phyloP scores from a whole-genome alignment of 768 basidiomycete species.

The Xerocomus spinulosus region DNA sequence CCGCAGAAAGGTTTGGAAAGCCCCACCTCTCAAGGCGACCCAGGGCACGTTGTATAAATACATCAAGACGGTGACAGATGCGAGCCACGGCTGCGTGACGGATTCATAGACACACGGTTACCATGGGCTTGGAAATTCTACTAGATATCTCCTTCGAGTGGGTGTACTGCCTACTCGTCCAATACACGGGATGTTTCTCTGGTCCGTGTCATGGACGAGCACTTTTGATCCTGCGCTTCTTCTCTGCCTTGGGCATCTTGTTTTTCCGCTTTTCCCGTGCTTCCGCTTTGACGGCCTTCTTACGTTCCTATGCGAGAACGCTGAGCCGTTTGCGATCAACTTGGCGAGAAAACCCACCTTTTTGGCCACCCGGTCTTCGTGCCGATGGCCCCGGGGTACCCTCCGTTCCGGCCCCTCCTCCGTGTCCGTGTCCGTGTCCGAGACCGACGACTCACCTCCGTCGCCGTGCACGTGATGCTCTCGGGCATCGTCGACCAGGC shows the following conservation, averaged over 20 bases:
- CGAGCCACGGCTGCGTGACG: conserved; percentile 89
- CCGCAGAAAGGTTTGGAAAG: conserved; percentile 69
- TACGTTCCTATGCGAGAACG: conserved; percentile 64
- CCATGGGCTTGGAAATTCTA: conserved; percentile 7
- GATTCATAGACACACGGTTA: conserved; percentile 52
- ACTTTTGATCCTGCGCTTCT: conserved; percentile 76
- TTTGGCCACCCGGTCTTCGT: conserved; percentile 89
- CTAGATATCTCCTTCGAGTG: neutral
- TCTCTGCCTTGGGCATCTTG: conserved; percentile 96
- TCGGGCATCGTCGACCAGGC: conserved; percentile 56
- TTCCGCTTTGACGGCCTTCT: conserved; percentile 83
- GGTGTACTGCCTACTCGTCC: too few species aligned
- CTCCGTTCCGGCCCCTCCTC: conserved; percentile 43
- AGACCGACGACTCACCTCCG: conserved; percentile 18
- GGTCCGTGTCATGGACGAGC: conserved; percentile 20
- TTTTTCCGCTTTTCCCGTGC: conserved; percentile 82
- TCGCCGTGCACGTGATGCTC: conserved; percentile 17
- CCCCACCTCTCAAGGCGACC: conserved; percentile 79
- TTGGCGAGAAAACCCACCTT: conserved; percentile 48
- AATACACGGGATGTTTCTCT: conserved; percentile 1
- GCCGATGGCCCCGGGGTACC: conserved; percentile 78
- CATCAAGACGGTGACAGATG: conserved; percentile 81
- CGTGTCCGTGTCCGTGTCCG: conserved; percentile 30
- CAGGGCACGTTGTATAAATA: conserved; percentile 90
- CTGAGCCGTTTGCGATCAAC: conserved; percentile 5